Evolutionary conservation across 331 rosid genomes (phyloP).

Genomic region (Prunus yedoensis): DNA sequence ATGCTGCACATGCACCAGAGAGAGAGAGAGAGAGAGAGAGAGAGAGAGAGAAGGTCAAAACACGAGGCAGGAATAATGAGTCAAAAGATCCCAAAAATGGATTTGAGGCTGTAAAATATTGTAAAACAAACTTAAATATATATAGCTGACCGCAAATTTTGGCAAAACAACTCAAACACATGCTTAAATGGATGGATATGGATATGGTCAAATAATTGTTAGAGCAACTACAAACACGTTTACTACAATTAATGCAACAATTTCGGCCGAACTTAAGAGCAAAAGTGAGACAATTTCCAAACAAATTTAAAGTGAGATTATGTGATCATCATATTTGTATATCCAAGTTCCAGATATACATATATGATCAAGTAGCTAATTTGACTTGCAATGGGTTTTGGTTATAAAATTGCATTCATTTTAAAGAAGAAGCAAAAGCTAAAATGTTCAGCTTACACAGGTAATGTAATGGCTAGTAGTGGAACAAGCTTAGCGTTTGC

Average conservation of each 20-base stretch:
- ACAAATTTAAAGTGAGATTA: too few species aligned
- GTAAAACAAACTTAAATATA: too few species aligned
- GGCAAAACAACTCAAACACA: slow-evolving; percentile 14
- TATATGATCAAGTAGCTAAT: too few species aligned
- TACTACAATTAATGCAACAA: background rate
- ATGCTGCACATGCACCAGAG: slow-evolving; percentile 36
- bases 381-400: too few species aligned
- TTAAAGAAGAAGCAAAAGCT: background rate
- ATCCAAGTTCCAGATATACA: too few species aligned
- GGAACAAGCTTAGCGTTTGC: slow-evolving; percentile 23
- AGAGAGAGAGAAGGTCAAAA: slow-evolving; percentile 10
- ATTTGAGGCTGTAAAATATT: slow-evolving; percentile 1
- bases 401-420: too few species aligned
- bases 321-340: too few species aligned
- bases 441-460: slow-evolving; percentile 12
- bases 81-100: background rate
- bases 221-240: background rate
- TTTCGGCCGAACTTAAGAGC: background rate
- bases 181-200: background rate
- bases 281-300: background rate
- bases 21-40: slow-evolving; percentile 11
- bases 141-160: slow-evolving; percentile 6
- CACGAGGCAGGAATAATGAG: background rate
- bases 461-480: background rate
- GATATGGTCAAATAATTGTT: background rate